These are phyloP conservation scores for Strigomonas culicis DNA, from an alignment of 208 protist genomes.

Conservation along the genomic window DNA sequence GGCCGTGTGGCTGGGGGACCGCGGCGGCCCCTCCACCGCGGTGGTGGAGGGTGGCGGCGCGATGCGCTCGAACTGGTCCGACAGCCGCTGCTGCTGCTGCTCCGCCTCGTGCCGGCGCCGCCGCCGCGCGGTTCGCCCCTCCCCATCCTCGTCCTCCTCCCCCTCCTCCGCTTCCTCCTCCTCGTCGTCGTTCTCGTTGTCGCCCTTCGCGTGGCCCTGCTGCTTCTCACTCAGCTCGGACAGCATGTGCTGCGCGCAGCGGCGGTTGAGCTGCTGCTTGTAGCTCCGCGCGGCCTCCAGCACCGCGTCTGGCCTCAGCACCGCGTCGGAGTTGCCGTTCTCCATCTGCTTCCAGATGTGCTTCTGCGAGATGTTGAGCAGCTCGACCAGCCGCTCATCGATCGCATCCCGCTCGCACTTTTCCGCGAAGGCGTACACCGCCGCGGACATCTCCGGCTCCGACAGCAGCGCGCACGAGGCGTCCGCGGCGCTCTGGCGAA, in stretches of 20 bases:
- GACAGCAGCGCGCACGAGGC: constrained; percentile 78
- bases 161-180: constrained; percentile 5
- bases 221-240: constrained; percentile 16
- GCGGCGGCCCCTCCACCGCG: neutral
- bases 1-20: too few species aligned
- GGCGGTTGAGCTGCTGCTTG: constrained; percentile 74
- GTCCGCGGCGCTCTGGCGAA: constrained; percentile 61
- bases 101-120: neutral
- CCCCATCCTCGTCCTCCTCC: constrained; percentile 14
- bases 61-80: too few species aligned
- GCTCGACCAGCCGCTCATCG: constrained; percentile 67
- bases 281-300: constrained; percentile 45
- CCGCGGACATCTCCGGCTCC: constrained; percentile 76
- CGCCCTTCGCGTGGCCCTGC: constrained; percentile 4
- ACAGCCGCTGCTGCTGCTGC: too few species aligned
- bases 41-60: neutral
- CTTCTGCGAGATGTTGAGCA: constrained; percentile 71
- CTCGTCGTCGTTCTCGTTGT: neutral
- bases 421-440: constrained; percentile 88
- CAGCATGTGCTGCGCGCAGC: constrained; percentile 44
- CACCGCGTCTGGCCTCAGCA: constrained; percentile 55
- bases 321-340: constrained; percentile 47
- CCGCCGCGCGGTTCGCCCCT: neutral
- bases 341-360: constrained; percentile 61
- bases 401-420: constrained; percentile 86